Conservation (phyloP, 371 early-diverging fungal genomes). For the Mortierella sp. region DNA sequence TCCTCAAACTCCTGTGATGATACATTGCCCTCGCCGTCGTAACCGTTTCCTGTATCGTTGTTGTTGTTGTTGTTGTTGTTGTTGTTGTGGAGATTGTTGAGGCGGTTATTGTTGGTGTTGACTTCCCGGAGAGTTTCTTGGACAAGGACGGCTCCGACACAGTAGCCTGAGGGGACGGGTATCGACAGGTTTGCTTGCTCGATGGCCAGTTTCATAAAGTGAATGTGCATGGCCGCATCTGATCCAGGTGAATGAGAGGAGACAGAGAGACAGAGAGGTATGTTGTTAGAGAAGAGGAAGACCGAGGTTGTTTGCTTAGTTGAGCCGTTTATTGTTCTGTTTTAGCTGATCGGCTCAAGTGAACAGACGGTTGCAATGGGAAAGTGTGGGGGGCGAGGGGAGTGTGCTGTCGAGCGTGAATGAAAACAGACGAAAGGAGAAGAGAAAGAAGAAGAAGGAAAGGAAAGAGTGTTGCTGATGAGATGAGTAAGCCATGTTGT, state of each 20-base stretch:
- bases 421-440: neutral
- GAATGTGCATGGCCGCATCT: constrained; percentile 50
- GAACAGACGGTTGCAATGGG: neutral
- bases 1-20: neutral
- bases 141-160: constrained; percentile 93
- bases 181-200: constrained; percentile 81
- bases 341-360: neutral
- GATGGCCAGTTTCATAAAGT: constrained; percentile 83
- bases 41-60: neutral
- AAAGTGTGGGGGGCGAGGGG: neutral
- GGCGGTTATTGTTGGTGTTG: neutral
- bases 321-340: neutral
- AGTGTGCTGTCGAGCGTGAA: neutral
- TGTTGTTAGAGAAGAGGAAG: neutral
- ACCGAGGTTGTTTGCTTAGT: neutral
- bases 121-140: constrained; percentile 21
- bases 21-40: neutral
- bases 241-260: neutral
- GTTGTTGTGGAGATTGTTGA: neutral
- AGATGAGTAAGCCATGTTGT: neutral
- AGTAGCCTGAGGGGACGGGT: constrained; percentile 88
- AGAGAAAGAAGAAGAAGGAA: neutral
- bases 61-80: neutral
- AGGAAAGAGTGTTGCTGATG: neutral
- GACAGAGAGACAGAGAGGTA: neutral